phyloP scores from a whole-genome alignment of 2,329 filamentous ascomycete species.

The Fusarium phyllophilum region DNA sequence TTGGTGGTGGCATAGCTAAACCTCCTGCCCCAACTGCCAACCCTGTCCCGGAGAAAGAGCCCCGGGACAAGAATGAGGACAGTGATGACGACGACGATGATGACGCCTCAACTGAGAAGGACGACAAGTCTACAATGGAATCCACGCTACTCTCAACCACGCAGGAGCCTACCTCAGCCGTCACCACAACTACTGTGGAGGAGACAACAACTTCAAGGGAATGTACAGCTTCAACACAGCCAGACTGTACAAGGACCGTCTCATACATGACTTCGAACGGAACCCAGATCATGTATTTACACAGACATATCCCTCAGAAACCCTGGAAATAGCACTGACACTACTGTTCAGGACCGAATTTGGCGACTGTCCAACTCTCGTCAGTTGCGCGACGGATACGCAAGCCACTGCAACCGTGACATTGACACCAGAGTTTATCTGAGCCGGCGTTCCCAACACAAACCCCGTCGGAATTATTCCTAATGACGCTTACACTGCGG shows the following conservation, averaged over 20 bases:
- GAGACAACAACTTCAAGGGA: neutral
- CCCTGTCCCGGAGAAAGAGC: neutral
- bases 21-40: neutral
- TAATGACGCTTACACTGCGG: rapidly evolving
- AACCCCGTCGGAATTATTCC: rapidly evolving
- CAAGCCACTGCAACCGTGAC: neutral
- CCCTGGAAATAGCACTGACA: too few species aligned
- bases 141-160: neutral
- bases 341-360: neutral
- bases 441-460: neutral
- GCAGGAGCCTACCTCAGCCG: neutral
- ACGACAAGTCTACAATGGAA: rapidly evolving
- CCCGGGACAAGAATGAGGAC: neutral
- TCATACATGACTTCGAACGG: neutral
- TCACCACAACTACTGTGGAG: neutral
- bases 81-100: neutral
- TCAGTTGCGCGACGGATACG: rapidly evolving
- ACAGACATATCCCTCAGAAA: too few species aligned
- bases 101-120: neutral
- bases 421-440: rapidly evolving
- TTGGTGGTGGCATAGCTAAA: neutral
- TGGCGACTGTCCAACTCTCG: neutral
- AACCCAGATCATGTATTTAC: neutral
- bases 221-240: neutral
- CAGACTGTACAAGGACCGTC: neutral